Conservation (phyloP, 495 filamentous ascomycete genomes). For the Hyaloscypha hepaticicola region DNA sequence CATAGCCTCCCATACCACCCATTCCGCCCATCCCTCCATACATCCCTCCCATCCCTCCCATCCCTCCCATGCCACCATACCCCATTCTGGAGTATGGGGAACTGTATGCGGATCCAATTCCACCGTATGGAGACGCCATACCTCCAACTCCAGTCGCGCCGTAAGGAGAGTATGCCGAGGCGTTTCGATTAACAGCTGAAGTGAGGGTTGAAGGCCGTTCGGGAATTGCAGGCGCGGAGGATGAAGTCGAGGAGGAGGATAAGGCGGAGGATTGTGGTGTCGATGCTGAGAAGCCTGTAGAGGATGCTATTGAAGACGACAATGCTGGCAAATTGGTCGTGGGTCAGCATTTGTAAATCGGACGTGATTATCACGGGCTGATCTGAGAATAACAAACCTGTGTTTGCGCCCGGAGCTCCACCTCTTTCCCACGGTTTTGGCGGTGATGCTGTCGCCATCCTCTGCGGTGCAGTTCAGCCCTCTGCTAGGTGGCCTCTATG, state of each 20-base stretch:
- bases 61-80: slow-evolving; percentile 52
- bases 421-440: slow-evolving; percentile 95
- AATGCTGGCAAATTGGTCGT: slow-evolving; percentile 21
- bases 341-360: slow-evolving; percentile 6
- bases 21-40: slow-evolving; percentile 58
- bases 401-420: slow-evolving; percentile 57
- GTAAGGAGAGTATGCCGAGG: slow-evolving; percentile 80
- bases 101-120: slow-evolving; percentile 47
- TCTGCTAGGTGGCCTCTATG: not conserved
- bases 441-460: slow-evolving; percentile 55
- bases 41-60: slow-evolving; percentile 53
- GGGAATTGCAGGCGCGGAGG: slow-evolving; percentile 61
- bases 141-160: slow-evolving; percentile 58
- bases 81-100: slow-evolving; percentile 49
- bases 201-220: slow-evolving; percentile 73
- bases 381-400: slow-evolving; percentile 45
- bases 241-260: slow-evolving; percentile 44
- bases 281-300: slow-evolving; percentile 20
- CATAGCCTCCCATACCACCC: slow-evolving; percentile 55
- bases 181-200: slow-evolving; percentile 77
- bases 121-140: slow-evolving; percentile 58
- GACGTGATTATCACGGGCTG: not conserved
- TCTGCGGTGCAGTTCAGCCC: not conserved
- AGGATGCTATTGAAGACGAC: slow-evolving; percentile 9
- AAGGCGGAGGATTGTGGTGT: slow-evolving; percentile 39